These are phyloP conservation scores for Metarhizium sp. DNA, from an alignment of 2,329 filamentous ascomycete genomes.

Conservation along the genomic window DNA sequence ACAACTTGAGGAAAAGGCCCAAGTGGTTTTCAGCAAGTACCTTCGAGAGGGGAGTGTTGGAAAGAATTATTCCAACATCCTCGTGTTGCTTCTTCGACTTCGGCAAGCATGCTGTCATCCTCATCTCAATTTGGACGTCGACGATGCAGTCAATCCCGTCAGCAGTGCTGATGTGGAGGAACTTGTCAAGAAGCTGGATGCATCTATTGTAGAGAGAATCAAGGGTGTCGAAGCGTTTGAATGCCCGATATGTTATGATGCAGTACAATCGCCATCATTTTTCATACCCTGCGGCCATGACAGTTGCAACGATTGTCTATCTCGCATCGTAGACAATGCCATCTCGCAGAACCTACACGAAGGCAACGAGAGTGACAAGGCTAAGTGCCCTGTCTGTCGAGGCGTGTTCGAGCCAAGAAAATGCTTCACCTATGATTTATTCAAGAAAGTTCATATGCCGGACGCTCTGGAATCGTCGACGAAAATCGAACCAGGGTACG, in stretches of 20 bases:
- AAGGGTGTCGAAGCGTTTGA: constrained; percentile 53
- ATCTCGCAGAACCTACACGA: constrained; percentile 43
- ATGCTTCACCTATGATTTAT: constrained; percentile 64
- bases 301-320: constrained; percentile 68
- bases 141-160: constrained; percentile 28
- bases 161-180: constrained; percentile 40
- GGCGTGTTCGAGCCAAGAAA: constrained; percentile 55
- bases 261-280: constrained; percentile 62
- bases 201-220: constrained; percentile 57
- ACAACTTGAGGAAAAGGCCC: constrained; percentile 58
- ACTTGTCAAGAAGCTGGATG: constrained; percentile 51
- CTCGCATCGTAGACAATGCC: constrained; percentile 54
- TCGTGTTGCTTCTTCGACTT: constrained; percentile 73
- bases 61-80: constrained; percentile 63
- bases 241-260: constrained; percentile 77
- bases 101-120: constrained; percentile 55
- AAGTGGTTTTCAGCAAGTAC: constrained; percentile 68
- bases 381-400: constrained; percentile 71
- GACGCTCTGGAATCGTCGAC: constrained; percentile 28
- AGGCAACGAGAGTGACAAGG: constrained; percentile 46
- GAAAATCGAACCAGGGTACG: constrained; percentile 27
- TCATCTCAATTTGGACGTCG: constrained; percentile 21
- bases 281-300: constrained; percentile 79
- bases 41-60: constrained; percentile 58
- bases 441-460: constrained; percentile 63